Evolutionary conservation across 805 yeast genomes (phyloP).

Genomic region (Yarrowia porcina): DNA sequence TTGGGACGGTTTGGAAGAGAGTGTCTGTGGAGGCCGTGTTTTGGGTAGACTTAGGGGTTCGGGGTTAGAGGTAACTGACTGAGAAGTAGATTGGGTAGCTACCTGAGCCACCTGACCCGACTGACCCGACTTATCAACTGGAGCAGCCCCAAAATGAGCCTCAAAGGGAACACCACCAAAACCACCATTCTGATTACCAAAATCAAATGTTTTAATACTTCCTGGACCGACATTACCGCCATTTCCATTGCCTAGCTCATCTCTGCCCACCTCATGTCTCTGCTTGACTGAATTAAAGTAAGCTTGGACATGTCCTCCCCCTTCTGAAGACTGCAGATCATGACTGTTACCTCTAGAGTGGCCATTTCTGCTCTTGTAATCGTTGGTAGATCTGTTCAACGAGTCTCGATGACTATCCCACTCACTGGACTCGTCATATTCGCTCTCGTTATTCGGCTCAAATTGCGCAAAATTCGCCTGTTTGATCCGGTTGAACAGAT

Average conservation of each 20-base stretch:
- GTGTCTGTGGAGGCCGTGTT: neutral
- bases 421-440: conserved; percentile 15
- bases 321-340: neutral
- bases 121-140: too few species aligned
- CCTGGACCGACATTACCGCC: too few species aligned
- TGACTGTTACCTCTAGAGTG: neutral
- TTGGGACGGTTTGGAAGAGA: neutral
- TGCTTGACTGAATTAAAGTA: conserved; percentile 4
- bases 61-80: neutral
- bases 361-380: neutral
- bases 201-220: neutral
- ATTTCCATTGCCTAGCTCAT: neutral
- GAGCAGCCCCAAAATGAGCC: neutral
- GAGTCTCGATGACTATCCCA: conserved; percentile 12
- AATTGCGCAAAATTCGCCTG: neutral
- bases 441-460: neutral
- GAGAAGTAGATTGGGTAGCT: too few species aligned
- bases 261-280: neutral
- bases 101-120: too few species aligned
- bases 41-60: neutral
- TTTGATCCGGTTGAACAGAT: conserved; percentile 31
- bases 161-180: too few species aligned
- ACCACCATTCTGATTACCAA: too few species aligned
- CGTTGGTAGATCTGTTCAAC: neutral
- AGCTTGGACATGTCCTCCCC: neutral